A percentile compares a stretch with the other conserved stretches of the same genome.
Evolutionary conservation across 257 asterid species (phyloP).

Genomic region (Forsythia suspensa): DNA sequence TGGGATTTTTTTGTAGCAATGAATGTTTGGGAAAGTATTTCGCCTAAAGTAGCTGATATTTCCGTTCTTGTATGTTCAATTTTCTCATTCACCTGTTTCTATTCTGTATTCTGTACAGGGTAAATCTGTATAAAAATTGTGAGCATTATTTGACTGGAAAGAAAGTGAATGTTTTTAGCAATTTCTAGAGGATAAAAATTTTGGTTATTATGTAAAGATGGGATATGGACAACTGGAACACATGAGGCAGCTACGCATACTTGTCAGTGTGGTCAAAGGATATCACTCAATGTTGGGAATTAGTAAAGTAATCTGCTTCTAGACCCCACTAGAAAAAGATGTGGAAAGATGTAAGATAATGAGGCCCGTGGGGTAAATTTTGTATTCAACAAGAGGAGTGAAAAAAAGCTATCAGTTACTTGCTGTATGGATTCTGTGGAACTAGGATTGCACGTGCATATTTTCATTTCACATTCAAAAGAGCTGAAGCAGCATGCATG

Average conservation of each 20-base stretch:
- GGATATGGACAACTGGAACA: background rate
- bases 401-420: no score
- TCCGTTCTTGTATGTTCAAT: background rate
- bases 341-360: background rate
- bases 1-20: background rate
- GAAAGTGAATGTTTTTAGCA: background rate
- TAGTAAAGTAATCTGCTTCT: background rate
- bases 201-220: background rate
- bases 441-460: background rate
- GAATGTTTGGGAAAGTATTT: background rate
- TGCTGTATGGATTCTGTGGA: no score
- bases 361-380: background rate
- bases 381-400: no score
- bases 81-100: background rate
- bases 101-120: no score
- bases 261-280: background rate
- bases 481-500: background rate
- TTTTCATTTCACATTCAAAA: background rate
- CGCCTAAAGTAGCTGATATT: background rate
- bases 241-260: background rate
- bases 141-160: background rate
- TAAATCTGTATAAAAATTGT: no score
- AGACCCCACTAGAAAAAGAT: background rate
- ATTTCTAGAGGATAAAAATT: background rate
- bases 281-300: background rate